These are phyloP conservation scores for Globisporangium recalcitrans DNA, from an alignment of 352 stramenopile species.

Conservation along the genomic window DNA sequence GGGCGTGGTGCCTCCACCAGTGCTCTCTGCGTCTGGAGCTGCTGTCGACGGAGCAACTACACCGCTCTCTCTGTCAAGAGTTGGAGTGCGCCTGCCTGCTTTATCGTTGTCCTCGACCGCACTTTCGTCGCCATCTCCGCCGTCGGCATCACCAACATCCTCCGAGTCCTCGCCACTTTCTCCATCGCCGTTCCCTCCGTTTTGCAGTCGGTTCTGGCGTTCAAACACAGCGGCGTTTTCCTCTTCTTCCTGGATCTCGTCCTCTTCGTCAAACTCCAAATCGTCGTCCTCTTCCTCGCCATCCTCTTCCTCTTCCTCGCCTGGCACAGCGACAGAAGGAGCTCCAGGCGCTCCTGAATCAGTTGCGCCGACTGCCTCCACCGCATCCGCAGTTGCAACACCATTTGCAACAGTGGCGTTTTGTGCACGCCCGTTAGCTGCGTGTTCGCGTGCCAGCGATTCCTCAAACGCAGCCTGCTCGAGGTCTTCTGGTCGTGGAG, in stretches of 20 bases:
- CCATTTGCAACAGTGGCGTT: not conserved
- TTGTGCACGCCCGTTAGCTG: not conserved
- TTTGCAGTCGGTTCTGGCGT: constrained; percentile 13
- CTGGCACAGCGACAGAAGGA: not conserved
- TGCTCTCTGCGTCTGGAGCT: not conserved
- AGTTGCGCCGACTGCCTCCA: not conserved
- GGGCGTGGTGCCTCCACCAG: no score
- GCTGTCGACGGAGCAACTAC: not conserved
- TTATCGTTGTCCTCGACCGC: not conserved
- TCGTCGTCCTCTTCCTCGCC: constrained; percentile 36
- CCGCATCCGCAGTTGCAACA: not conserved
- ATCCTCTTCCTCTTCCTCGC: constrained; percentile 20
- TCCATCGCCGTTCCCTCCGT: not conserved
- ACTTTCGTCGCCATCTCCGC: constrained; percentile 21
- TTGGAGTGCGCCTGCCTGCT: not conserved
- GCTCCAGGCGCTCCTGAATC: constrained; percentile 13
- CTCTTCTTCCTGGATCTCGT: constrained; percentile 19
- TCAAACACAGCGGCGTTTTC: constrained; percentile 6
- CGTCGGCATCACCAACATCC: constrained; percentile 20
- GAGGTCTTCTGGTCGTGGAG: constrained; percentile 21
- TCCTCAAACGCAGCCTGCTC: constrained; percentile 36
- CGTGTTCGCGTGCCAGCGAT: constrained; percentile 25
- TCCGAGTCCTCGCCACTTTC: constrained; percentile 19
- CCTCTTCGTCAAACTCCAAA: constrained; percentile 27
- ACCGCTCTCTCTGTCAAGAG: not conserved